phyloP scores from a whole-genome alignment of 1,139 yeast species.

The Saccharomyces hybrid region DNA sequence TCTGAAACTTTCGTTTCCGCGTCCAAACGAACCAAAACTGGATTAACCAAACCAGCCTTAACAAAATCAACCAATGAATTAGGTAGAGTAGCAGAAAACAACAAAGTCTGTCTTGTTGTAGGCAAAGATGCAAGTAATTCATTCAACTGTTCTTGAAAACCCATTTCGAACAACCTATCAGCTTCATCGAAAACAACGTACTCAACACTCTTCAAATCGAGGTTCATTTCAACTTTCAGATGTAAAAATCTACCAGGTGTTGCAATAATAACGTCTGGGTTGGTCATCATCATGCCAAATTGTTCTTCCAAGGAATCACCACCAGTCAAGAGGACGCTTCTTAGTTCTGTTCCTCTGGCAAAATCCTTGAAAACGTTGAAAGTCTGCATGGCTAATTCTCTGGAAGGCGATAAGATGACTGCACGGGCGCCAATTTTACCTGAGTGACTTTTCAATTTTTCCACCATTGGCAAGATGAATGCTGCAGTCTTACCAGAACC shows the following conservation, averaged over 20 bases:
- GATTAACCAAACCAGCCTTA: conserved; percentile 88
- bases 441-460: conserved; percentile 71
- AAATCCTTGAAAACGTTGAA: conserved; percentile 84
- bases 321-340: conserved; percentile 80
- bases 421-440: conserved; percentile 90
- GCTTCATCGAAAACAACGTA: conserved; percentile 97
- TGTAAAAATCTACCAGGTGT: conserved; percentile 98
- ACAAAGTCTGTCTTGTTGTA: conserved; percentile 70
- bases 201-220: conserved; percentile 75
- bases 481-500: conserved; percentile 99
- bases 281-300: conserved; percentile 83
- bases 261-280: conserved; percentile 92
- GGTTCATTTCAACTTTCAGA: conserved; percentile 88
- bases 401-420: conserved; percentile 79
- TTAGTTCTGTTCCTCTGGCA: conserved; percentile 72
- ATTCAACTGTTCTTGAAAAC: conserved; percentile 89
- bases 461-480: conserved; percentile 87
- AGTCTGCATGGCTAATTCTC: conserved; percentile 85
- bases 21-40: conserved; percentile 85
- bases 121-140: conserved; percentile 84
- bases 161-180: conserved; percentile 94
- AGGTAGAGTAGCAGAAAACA: conserved; percentile 95
- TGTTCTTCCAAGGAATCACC: conserved; percentile 98
- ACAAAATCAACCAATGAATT: conserved; percentile 91
- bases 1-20: conserved; percentile 88